Evolutionary conservation across 2,329 filamentous ascomycete genomes (phyloP).

Genomic region (Aspergillus aculeatus): DNA sequence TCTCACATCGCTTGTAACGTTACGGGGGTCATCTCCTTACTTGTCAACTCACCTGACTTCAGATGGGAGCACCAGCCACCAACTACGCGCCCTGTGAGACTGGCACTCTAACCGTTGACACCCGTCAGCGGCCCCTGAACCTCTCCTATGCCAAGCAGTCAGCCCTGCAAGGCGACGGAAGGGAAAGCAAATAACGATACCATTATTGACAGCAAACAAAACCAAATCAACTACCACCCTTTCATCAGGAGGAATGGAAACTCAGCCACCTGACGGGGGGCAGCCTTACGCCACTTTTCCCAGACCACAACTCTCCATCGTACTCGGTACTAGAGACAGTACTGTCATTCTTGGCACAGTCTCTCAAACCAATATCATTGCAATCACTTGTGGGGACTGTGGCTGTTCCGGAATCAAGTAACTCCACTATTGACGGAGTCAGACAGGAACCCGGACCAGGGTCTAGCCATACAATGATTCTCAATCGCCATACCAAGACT

Average conservation of each 20-base stretch:
- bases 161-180: background rate
- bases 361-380: background rate
- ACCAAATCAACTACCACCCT: background rate
- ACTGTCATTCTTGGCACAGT: background rate
- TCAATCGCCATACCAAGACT: background rate
- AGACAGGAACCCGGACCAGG: background rate
- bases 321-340: background rate
- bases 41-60: background rate
- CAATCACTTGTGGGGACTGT: background rate
- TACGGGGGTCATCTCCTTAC: background rate
- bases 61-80: background rate
- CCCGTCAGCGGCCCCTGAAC: background rate
- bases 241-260: background rate
- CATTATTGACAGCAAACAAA: background rate
- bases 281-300: background rate
- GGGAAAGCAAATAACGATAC: background rate
- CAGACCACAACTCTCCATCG: background rate
- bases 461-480: background rate
- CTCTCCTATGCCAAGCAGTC: background rate
- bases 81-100: background rate
- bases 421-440: background rate
- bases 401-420: background rate
- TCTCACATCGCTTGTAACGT: background rate
- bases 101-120: background rate
- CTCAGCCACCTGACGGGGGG: background rate